Evolutionary conservation across 2,329 filamentous ascomycete genomes (phyloP).

Genomic region (Alternaria atra): DNA sequence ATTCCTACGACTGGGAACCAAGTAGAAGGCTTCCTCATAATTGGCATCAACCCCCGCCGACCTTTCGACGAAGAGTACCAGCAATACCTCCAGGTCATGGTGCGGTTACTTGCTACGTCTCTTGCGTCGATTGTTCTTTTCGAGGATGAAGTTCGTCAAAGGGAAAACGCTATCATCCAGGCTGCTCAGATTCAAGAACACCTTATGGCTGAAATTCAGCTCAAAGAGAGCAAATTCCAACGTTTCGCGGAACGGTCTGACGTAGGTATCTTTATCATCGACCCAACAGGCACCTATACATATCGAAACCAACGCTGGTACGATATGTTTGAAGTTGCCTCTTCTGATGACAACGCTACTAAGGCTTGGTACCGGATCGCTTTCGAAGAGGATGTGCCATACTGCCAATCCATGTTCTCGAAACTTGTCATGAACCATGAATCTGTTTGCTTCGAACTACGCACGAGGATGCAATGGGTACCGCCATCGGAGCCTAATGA

Average conservation of each 20-base stretch:
- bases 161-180: constrained; percentile 44
- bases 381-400: constrained; percentile 48
- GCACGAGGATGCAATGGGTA: constrained; percentile 49
- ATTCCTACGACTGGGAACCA: constrained; percentile 46
- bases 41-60: constrained; percentile 52
- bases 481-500: constrained; percentile 28
- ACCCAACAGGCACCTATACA: constrained; percentile 44
- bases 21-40: constrained; percentile 51
- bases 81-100: constrained; percentile 48
- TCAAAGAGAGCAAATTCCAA: constrained; percentile 47
- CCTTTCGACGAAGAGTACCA: constrained; percentile 53
- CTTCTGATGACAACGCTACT: constrained; percentile 24
- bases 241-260: constrained; percentile 52
- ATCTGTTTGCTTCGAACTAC: constrained; percentile 50
- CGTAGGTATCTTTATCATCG: constrained; percentile 54
- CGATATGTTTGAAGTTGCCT: constrained; percentile 42
- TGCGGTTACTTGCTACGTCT: constrained; percentile 51
- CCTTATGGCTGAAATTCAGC: constrained; percentile 48
- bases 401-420: constrained; percentile 43
- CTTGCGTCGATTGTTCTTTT: constrained; percentile 53
- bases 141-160: constrained; percentile 49
- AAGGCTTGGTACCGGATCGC: constrained; percentile 30
- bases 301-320: constrained; percentile 55
- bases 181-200: constrained; percentile 48
- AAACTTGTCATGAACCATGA: constrained; percentile 43